Conservation (phyloP, 257 asterid genomes). For the Nicotiana sylvestris region DNA sequence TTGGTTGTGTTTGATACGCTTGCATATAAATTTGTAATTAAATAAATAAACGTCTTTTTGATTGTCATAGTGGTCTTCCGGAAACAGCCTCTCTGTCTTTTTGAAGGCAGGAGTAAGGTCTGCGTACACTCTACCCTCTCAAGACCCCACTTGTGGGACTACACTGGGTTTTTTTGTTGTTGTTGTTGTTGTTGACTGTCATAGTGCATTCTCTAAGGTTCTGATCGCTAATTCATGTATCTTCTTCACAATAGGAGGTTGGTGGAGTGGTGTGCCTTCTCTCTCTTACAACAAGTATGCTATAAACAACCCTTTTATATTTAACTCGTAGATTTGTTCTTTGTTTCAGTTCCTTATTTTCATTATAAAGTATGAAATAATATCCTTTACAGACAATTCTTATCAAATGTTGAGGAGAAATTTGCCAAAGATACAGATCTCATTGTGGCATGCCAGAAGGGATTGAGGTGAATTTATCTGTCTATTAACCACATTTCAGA, state of each 20-base stretch:
- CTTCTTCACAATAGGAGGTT: slow-evolving; percentile 57
- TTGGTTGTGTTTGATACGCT: background rate
- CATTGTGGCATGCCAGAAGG: slow-evolving; percentile 94
- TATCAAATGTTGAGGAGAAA: slow-evolving; percentile 63
- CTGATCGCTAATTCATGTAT: background rate
- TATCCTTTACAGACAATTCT: slow-evolving; percentile 48
- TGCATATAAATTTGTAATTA: background rate
- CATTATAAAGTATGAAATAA: background rate
- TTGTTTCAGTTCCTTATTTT: background rate
- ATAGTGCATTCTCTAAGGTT: background rate
- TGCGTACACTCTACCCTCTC: too few relatives aligned
- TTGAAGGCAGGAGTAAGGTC: too few relatives aligned
- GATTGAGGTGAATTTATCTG: slow-evolving; percentile 66
- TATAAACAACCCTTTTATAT: slow-evolving; percentile 7
- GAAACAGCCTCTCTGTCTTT: too few relatives aligned
- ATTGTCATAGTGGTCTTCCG: background rate
- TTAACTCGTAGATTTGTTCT: background rate
- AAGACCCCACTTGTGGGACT: too few relatives aligned
- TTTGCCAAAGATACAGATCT: slow-evolving; percentile 80
- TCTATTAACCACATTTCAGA: slow-evolving; percentile 1
- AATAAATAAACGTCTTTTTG: background rate
- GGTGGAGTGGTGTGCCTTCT: slow-evolving; percentile 98
- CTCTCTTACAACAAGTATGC: slow-evolving; percentile 61
- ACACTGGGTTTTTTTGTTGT: too few relatives aligned
- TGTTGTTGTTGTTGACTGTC: background rate